Evolutionary conservation across 495 filamentous ascomycete genomes (phyloP), one percentile per base, ranked within the genome.

Genomic region (Cetradonia linearis): DNA sequence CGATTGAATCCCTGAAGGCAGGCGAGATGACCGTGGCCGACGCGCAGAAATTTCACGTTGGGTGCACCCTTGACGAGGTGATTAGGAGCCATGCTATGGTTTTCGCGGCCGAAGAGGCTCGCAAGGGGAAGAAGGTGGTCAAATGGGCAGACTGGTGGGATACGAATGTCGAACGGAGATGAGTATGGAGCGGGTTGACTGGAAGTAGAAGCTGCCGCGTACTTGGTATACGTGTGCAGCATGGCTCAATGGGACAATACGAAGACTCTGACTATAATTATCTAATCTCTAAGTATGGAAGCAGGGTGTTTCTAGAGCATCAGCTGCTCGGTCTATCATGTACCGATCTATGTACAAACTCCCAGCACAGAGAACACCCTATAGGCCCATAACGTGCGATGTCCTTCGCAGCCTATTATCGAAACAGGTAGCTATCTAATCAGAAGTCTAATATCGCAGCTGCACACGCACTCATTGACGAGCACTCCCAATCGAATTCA

Each of bases 81-180:
- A 80, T 98, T 18, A 78, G 86, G 37, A 95, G 89, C 65, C 94
- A 97, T 75, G 92, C 87, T 1, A 83, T 93, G 73, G 93, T 96
- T 2, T 97, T 95, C 75, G 91, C 89, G 40, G 92, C 92, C 0
- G 94, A 97, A 72, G 86, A 95, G 66, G 89, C 92, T 18, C 77
- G 94, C 58, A 73, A 70, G 34, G 77, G 79, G 50, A 80, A 80
- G 66, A 83, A 77, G 67, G 83, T 92, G 33, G 72, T 97, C 0
- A 78, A 82, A 60, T 96, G 90, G 88, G 70, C 71, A 56, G 71
- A 79, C 33, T 96, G 91, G 92, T 96, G 89, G 88, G 68, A 70
- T 9, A 42, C 13, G 16, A 63, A 66, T 61, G 62, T 66, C 9
- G 50, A 60, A 56, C 23, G 28, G 5, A 23, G 42, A 2, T 46